Base-by-base conservation (phyloP, 306 rosid species). In the Fagus sylvatica region DNA sequence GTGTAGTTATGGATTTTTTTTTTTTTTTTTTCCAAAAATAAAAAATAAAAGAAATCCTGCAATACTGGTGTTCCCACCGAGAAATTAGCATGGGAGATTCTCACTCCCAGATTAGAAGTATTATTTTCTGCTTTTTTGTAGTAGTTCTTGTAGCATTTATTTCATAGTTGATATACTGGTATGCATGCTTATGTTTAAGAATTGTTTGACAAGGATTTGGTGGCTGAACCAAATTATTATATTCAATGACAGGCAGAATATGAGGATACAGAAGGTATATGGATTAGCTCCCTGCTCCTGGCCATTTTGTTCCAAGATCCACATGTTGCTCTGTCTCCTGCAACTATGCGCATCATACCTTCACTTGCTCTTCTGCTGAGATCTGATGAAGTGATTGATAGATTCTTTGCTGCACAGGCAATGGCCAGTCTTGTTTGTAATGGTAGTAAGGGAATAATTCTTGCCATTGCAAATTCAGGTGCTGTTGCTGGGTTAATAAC, bases 361-460 rank as follows among this genome's bases (percentile, higher is more conserved):
- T 91, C 91, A 73, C 91, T 95, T 72, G 86, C 93, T 84, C 84
- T 86, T 85, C 80, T 92, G 79, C 87, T 89, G 74, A 89, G 88
- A 88, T 95, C 98, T 12, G 98, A 91, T 62, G 98, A 92, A 87
- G 74, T 91, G 79, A 86, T 85, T 74, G 91, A 92, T 78, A 91
- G 88, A 86, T 92, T 84, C 89, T 91, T 91, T 88, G 97, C 98
- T 83, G 98, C 98, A 74, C 98, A 95, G 87, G 87, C 98, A 56
- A 80, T 91, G 92, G 97, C 98, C 73, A 91, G 97, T 89, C 98
- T 95, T 80, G 96, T 89, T 79, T 84, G 85, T 86, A 82, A 83
- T 80, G 98, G 91, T 70, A 84, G 78, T 49, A 92, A 85, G 84
- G 98, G 93, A 81, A 85, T 88, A 74, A 86, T 84, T 82, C 97